Percentiles rank a stretch among this genome's conserved stretches.
Conservation (phyloP, 2,329 filamentous ascomycete genomes). For the Fusarium xylarioides region DNA sequence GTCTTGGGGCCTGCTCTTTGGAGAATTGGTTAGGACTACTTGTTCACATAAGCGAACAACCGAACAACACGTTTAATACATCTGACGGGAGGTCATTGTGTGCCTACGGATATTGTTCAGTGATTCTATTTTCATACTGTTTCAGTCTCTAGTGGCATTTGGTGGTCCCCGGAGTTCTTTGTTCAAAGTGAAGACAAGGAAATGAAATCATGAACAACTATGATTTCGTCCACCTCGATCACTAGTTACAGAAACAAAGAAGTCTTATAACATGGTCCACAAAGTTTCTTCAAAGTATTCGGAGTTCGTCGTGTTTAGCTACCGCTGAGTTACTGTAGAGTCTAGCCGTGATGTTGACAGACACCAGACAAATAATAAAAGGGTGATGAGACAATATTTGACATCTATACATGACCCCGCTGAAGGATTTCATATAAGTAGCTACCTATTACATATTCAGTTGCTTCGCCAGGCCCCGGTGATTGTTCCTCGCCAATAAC, state of each 20-base stretch:
- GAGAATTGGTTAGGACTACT: neutral
- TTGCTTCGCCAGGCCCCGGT: neutral
- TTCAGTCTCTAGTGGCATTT: constrained; percentile 11
- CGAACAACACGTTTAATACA: neutral
- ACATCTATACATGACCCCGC: neutral
- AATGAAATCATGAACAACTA: neutral
- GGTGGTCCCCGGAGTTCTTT: constrained; percentile 17
- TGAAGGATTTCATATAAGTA: neutral
- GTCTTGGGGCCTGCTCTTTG: constrained; percentile 15
- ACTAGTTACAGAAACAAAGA: neutral
- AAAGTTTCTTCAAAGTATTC: neutral
- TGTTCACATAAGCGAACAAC: neutral
- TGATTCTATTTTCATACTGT: constrained; percentile 22
- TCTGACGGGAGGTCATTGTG: neutral
- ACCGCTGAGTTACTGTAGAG: neutral
- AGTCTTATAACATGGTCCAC: neutral
- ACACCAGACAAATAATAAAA: neutral
- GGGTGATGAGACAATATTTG: neutral
- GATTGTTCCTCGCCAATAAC: neutral
- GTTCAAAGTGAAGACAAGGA: neutral
- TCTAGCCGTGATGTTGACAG: neutral
- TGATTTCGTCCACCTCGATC: neutral
- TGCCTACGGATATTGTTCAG: neutral
- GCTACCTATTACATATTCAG: too few species aligned
- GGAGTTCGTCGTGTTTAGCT: neutral